Base-by-base conservation (phyloP, 331 rosid species). In the Rhamnella rubrinervis region DNA sequence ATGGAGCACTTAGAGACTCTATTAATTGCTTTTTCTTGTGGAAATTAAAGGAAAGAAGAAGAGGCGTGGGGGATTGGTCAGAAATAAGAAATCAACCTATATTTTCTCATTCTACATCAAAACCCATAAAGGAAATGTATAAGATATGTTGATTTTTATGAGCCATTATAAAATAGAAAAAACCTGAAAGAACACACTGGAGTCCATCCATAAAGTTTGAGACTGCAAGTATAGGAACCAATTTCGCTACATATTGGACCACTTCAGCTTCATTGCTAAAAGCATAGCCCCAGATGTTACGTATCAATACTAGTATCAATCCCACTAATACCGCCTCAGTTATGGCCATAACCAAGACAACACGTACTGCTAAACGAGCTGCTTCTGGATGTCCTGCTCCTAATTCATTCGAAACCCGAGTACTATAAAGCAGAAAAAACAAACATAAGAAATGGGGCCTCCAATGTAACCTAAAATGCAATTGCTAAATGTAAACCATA, bases 111-210 rank as follows among this genome's bases (percentile, higher is more conserved):
- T 31, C 35, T 31, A 2, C 35, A 31, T 31, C 35, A 31, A 31
- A 31, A 31, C 35, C 35, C 35, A 31, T 31, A 31, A 3, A 31
- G 35, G 35, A 31, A 31, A 31, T 31, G 35, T 31, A 4, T 4
- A 31, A 31, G 35, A 31, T 4, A 31, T 31, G 35, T 3, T 31
- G 35, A 31, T 31, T 31, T 31, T 31, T 31, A 31, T 31, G 35
- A 31, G 4, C 35, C 35, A 31, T 2, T 8, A 21, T 25, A 19
- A 35, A 71, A 50, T 41, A 39, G 67, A 61, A 55, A 59, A 37
- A 12, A 87, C 95, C 95, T 82, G 95, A 88, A 75, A 86, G 90
- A 67, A 90, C 96, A 64, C 82, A 64, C 66, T 88, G 96, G 35
- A 90, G 61, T 59, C 81, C 92, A 55, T 91, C 97, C 1, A 91